These are phyloP conservation scores for Auricularia auricula-judae DNA, from an alignment of 768 basidiomycete species.

Conservation along the genomic window DNA sequence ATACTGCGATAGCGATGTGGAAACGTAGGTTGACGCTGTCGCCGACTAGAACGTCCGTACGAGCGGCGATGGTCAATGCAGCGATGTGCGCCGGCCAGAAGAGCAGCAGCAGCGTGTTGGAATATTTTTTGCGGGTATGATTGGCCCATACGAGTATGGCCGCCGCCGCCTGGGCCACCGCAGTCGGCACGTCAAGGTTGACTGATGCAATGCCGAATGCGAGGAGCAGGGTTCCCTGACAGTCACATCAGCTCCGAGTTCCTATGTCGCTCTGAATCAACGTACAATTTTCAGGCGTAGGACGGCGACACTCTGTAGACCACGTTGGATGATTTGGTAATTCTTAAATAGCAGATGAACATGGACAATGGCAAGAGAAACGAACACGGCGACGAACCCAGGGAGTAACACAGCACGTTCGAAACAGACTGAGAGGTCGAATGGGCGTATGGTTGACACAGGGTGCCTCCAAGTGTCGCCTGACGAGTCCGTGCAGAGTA, in stretches of 20 bases:
- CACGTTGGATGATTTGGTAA: conserved; percentile 21
- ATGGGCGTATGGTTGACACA: conserved; percentile 46
- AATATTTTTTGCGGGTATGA: conserved; percentile 56
- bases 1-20: conserved; percentile 36
- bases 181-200: conserved; percentile 27
- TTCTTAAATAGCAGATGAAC: conserved; percentile 20
- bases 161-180: conserved; percentile 33
- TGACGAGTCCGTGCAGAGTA: not conserved
- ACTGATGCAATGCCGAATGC: conserved; percentile 36
- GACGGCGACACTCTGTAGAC: conserved; percentile 37
- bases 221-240: conserved; percentile 6
- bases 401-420: conserved; percentile 64
- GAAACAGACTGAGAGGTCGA: conserved; percentile 74
- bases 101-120: conserved; percentile 62
- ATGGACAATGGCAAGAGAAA: conserved; percentile 30
- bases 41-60: conserved; percentile 35
- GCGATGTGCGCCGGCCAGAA: conserved; percentile 69
- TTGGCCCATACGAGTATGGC: conserved; percentile 49
- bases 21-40: conserved; percentile 25
- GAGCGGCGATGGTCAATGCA: conserved; percentile 41
- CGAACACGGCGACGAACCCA: conserved; percentile 32
- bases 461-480: conserved; percentile 52
- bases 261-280: conserved; percentile 5
- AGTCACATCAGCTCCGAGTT: not conserved
- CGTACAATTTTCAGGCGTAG: conserved; percentile 60